These are phyloP conservation scores for Gossypium davidsonii DNA, from an alignment of 441 rosid genomes.

Conservation along the genomic window DNA sequence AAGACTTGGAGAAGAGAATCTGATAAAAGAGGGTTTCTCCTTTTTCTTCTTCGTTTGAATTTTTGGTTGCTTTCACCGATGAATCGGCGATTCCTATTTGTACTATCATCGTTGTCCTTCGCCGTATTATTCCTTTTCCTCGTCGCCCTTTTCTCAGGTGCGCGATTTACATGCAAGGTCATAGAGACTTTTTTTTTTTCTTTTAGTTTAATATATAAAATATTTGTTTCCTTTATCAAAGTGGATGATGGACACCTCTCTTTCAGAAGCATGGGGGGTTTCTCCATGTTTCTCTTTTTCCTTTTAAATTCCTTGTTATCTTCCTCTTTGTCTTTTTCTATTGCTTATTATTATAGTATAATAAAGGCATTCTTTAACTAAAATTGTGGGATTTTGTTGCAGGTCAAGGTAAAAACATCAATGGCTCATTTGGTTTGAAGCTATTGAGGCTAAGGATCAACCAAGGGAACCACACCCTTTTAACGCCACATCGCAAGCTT, in stretches of 20 bases:
- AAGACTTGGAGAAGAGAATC: background rate
- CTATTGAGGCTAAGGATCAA: constrained; percentile 9
- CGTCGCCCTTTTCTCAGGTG: constrained; percentile 22
- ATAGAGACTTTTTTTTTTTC: background rate
- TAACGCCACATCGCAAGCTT: constrained; percentile 42
- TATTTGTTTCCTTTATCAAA: constrained; percentile 7
- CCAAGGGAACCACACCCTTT: constrained; percentile 7
- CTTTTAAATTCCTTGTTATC: background rate
- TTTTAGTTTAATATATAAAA: background rate
- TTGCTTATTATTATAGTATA: background rate
- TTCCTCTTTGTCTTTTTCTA: constrained; percentile 11
- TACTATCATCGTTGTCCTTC: constrained; percentile 16
- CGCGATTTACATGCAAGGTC: background rate
- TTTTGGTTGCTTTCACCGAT: background rate
- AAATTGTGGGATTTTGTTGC: constrained; percentile 7
- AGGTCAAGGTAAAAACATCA: constrained; percentile 17
- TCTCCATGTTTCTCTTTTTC: constrained; percentile 3
- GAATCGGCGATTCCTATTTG: constrained; percentile 19
- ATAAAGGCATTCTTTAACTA: background rate
- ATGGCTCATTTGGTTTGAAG: constrained; percentile 7
- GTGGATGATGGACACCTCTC: constrained; percentile 9
- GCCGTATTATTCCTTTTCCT: constrained; percentile 13
- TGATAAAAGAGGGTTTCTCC: background rate
- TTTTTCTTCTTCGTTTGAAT: background rate
- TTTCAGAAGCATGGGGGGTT: constrained; percentile 12